Base-by-base conservation (phyloP, 495 filamentous ascomycete species). In the Lophiotrema nucula region DNA sequence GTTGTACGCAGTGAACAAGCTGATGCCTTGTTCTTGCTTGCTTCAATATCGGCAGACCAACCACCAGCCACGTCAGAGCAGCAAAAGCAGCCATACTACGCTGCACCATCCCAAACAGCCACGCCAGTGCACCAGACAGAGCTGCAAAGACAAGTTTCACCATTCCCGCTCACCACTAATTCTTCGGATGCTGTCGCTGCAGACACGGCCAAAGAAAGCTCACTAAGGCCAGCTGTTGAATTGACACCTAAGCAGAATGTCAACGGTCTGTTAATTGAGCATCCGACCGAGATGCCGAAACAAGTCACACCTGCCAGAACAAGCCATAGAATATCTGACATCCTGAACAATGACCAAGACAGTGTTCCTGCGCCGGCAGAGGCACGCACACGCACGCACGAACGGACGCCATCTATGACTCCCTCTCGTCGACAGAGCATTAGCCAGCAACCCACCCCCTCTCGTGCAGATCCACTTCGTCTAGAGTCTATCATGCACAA, bases 301-400 rank as follows among this genome's bases (percentile, higher is more conserved):
- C 31, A 35, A 15, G 31, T 8, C 8, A 35, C 31, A 8, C 62
- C 62, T 4, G 46, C 21, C 18, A 57, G 50, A 35, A 58, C 56
- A 13, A 47, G 47, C 5, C 51, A 66, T 23, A 39, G 56, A 31
- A 58, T 66, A 41, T 54, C 50, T 47, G 63, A 66, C 23, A 24
- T 66, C 2, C 31, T 66, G 4, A 66, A 58, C 21, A 39, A 66
- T 37, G 53, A 66, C 19, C 28, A 38, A 31, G 63, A 62, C 12
- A 47, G 38, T 13, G 47, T 47, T 28, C 23, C 44, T 15, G 16
- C 50, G 1, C 46, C 45, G 16, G 15, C 45, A 39, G 51, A 57
- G 33, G 51, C 31, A 35, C 15, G 8, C 15, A 8, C 31, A 8
- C 15, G 8, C 8, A 35, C 15, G 15, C 8, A 15, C 15, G 31